Evolutionary conservation across 768 basidiomycete genomes (phyloP).

Genomic region (Boletus reticuloceps): DNA sequence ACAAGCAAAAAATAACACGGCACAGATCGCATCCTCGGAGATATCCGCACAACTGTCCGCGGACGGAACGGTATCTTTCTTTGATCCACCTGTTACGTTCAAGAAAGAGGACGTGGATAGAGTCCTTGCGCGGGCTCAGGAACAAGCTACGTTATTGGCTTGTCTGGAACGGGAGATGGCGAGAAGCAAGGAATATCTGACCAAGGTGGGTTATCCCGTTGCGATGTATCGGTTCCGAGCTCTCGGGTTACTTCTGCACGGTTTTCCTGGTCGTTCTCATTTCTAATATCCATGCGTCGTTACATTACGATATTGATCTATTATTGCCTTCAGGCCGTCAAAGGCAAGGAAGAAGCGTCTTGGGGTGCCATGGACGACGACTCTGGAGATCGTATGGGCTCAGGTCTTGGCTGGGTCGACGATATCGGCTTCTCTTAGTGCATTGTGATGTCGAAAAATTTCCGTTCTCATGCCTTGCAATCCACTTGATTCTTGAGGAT

Average conservation of each 20-base stretch:
- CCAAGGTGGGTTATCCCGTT: conserved; percentile 48
- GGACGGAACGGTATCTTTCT: conserved; percentile 72
- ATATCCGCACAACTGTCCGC: conserved; percentile 68
- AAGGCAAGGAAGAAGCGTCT: conserved; percentile 26
- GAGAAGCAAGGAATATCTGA: conserved; percentile 68
- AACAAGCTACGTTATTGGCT: conserved; percentile 32
- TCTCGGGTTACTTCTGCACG: too few species aligned
- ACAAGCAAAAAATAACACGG: neutral
- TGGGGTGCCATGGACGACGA: conserved; percentile 32
- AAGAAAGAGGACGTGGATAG: conserved; percentile 60
- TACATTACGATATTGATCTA: too few species aligned
- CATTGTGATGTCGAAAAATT: too few species aligned
- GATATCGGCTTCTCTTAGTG: conserved; percentile 22
- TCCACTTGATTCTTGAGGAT: neutral
- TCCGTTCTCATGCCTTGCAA: neutral
- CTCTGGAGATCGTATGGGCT: conserved; percentile 20
- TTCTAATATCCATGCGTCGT: too few species aligned
- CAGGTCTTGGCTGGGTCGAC: conserved; percentile 24
- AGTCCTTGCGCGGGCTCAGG: conserved; percentile 54
- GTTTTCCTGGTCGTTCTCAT: too few species aligned
- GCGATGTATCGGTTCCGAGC: too few species aligned
- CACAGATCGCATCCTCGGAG: conserved; percentile 67
- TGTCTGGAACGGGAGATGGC: conserved; percentile 38
- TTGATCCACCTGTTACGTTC: conserved; percentile 58
- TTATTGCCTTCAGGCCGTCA: conserved; percentile 21